These are phyloP conservation scores for Alternaria triticina DNA, from an alignment of 2,329 filamentous ascomycete genomes.

Conservation along the genomic window DNA sequence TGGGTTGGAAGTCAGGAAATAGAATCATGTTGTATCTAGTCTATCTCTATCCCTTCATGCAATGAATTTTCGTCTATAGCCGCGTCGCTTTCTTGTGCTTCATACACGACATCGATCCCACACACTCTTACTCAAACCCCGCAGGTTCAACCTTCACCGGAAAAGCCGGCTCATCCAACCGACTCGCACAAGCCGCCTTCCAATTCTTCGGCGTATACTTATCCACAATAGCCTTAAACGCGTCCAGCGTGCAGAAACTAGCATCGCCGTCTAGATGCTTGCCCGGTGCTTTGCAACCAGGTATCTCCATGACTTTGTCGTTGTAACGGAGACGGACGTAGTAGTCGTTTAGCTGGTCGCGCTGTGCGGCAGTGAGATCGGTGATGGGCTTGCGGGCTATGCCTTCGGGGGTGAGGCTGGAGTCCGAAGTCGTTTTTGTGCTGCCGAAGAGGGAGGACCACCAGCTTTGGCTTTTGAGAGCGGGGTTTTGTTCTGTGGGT, in stretches of 20 bases:
- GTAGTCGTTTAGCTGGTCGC: conserved; percentile 70
- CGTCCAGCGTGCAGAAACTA: conserved; percentile 88
- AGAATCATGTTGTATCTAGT: background rate
- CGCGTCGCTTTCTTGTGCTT: too few relatives aligned
- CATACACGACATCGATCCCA: too few relatives aligned
- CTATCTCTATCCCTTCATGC: too few relatives aligned
- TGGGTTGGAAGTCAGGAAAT: background rate
- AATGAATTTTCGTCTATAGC: too few relatives aligned
- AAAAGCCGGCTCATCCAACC: conserved; percentile 62
- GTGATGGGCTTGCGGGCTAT: conserved; percentile 67
- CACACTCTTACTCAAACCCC: conserved; percentile 40
- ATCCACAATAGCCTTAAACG: conserved; percentile 92
- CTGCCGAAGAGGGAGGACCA: conserved; percentile 47
- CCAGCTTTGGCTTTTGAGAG: conserved; percentile 37
- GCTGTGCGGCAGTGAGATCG: conserved; percentile 64
- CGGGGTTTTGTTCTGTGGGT: conserved; percentile 5
- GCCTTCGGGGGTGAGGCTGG: conserved; percentile 33
- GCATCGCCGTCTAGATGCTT: conserved; percentile 88
- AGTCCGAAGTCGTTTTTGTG: conserved; percentile 15
- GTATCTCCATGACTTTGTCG: conserved; percentile 79
- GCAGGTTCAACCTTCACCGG: conserved; percentile 50
- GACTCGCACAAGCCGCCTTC: conserved; percentile 67
- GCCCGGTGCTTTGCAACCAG: conserved; percentile 76
- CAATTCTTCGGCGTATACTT: conserved; percentile 85
- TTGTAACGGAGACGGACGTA: conserved; percentile 94